Evolutionary conservation across 805 yeast species (phyloP).

Genomic region (Candida xiaguanensis): DNA sequence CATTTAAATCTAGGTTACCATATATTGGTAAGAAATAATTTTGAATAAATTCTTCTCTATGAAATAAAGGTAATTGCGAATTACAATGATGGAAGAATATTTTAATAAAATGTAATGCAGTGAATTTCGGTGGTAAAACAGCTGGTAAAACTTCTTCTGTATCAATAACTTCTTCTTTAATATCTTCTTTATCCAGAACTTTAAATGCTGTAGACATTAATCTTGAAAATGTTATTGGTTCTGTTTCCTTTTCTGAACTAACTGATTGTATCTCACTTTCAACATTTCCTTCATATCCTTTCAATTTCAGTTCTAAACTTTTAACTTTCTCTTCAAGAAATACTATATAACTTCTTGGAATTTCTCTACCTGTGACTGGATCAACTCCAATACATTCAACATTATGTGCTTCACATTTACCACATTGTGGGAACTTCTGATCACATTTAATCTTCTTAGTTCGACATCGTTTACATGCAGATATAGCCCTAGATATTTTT

Average conservation of each 20-base stretch:
- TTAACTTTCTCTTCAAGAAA: conserved; percentile 66
- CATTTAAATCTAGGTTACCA: conserved; percentile 58
- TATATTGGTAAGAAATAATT: conserved; percentile 74
- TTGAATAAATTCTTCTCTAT: conserved; percentile 70
- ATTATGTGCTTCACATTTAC: conserved; percentile 59
- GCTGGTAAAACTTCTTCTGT: conserved; percentile 29
- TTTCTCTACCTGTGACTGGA: conserved; percentile 83
- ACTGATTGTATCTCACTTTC: neutral
- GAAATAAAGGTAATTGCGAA: conserved; percentile 79
- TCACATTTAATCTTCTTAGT: conserved; percentile 64
- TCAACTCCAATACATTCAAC: conserved; percentile 80
- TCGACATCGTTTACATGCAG: conserved; percentile 85
- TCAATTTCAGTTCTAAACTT: conserved; percentile 49
- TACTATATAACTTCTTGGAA: conserved; percentile 75
- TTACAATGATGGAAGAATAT: conserved; percentile 76
- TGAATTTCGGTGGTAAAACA: conserved; percentile 61
- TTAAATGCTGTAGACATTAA: conserved; percentile 76
- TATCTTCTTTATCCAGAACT: conserved; percentile 27
- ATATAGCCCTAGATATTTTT: conserved; percentile 55
- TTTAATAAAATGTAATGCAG: conserved; percentile 63
- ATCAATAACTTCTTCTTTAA: neutral
- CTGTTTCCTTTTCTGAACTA: neutral
- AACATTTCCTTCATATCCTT: conserved; percentile 3
- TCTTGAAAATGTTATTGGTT: conserved; percentile 63
- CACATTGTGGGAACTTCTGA: conserved; percentile 63